Conservation (phyloP, 108 stramenopile species). For the Craspedostauros australis region DNA sequence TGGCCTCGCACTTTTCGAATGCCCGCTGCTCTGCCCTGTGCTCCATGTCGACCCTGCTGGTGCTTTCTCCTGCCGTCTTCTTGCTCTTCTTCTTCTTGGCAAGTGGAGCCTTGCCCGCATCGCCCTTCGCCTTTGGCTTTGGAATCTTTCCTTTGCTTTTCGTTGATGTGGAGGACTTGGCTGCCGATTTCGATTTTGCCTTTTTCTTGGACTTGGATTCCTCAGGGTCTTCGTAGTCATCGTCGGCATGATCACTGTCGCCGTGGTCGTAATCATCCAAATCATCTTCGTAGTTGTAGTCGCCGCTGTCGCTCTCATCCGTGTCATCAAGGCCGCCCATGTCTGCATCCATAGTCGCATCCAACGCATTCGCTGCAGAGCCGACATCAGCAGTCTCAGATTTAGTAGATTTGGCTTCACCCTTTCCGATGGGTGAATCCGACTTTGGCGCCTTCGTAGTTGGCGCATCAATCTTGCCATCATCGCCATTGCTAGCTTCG, state of each 20-base stretch:
- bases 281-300: constrained; percentile 20
- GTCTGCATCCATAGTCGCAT: constrained; percentile 4
- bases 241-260: constrained; percentile 10
- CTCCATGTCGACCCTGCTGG: neutral
- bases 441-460: neutral
- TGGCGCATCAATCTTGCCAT: neutral
- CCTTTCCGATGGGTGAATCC: neutral
- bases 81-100: constrained; percentile 9
- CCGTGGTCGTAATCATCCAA: constrained; percentile 2
- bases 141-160: constrained; percentile 15
- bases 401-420: neutral
- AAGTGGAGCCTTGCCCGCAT: neutral
- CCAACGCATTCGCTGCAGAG: neutral
- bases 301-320: constrained; percentile 13
- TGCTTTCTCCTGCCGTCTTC: neutral
- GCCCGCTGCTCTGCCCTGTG: constrained; percentile 2
- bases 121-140: constrained; percentile 20
- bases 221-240: neutral
- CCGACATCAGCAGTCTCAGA: neutral
- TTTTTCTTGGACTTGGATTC: constrained; percentile 8
- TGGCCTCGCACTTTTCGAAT: constrained; percentile 11
- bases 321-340: constrained; percentile 7
- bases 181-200: neutral
- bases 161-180: constrained; percentile 2
- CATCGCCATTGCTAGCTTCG: neutral